These are phyloP conservation scores for Xylona heveae DNA, from an alignment of 495 filamentous ascomycete genomes.

Conservation along the genomic window DNA sequence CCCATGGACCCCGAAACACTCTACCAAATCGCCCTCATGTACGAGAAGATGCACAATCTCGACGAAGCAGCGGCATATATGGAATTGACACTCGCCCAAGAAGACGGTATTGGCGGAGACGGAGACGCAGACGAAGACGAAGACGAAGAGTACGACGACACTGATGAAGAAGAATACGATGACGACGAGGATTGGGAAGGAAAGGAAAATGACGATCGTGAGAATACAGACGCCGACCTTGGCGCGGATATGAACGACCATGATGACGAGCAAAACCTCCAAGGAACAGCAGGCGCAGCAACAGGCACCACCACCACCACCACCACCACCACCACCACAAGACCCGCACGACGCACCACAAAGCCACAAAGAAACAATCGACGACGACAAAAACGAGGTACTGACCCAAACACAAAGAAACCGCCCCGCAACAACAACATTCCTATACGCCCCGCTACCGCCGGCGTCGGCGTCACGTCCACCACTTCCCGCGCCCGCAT, in stretches of 20 bases:
- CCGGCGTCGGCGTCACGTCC: constrained; percentile 45
- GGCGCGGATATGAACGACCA: too few relatives aligned
- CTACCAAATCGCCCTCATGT: constrained; percentile 72
- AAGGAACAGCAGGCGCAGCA: too few relatives aligned
- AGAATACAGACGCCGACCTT: too few relatives aligned
- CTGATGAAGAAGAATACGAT: constrained; percentile 7
- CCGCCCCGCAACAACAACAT: too few relatives aligned
- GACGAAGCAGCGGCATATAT: constrained; percentile 78
- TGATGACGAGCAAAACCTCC: too few relatives aligned
- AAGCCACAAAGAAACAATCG: constrained; percentile 23
- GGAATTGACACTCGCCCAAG: constrained; percentile 84
- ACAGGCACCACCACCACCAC: too few relatives aligned
- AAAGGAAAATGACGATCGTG: neutral
- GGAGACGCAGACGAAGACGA: constrained; percentile 18
- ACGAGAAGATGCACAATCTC: constrained; percentile 53
- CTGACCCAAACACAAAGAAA: too few relatives aligned
- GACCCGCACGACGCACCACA: constrained; percentile 21
- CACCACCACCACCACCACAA: too few relatives aligned
- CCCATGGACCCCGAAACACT: constrained; percentile 85
- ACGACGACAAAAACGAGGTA: constrained; percentile 20
- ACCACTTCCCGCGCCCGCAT: constrained; percentile 81
- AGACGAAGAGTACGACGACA: constrained; percentile 24
- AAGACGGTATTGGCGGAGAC: constrained; percentile 31
- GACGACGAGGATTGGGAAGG: neutral
- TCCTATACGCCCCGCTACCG: too few relatives aligned